Percentiles rank a stretch among this genome's conserved stretches.
Evolutionary conservation across 345 rosid genomes (phyloP).

Genomic region (Raphanus raphanistrum): DNA sequence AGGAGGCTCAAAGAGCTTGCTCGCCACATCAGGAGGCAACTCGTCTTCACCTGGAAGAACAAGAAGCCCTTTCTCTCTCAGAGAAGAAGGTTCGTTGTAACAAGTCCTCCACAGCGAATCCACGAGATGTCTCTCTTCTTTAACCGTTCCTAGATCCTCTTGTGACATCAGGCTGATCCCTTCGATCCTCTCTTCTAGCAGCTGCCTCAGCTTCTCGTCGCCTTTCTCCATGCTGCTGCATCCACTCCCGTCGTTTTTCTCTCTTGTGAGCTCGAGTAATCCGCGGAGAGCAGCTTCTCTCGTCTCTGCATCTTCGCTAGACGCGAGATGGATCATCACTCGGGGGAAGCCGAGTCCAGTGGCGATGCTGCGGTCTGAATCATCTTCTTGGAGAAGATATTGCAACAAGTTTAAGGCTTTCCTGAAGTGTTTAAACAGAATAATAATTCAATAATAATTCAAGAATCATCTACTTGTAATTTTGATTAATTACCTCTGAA

Average conservation of each 20-base stretch:
- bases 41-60: slow-evolving; percentile 81
- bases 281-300: slow-evolving; percentile 88
- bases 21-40: slow-evolving; percentile 74
- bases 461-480: too few relatives aligned
- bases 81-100: slow-evolving; percentile 74
- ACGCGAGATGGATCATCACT: slow-evolving; percentile 81
- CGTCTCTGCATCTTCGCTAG: slow-evolving; percentile 66
- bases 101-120: slow-evolving; percentile 74
- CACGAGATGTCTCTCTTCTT: slow-evolving; percentile 83
- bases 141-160: slow-evolving; percentile 76
- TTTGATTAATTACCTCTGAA: slow-evolving; percentile 72
- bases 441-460: not conserved
- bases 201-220: slow-evolving; percentile 59
- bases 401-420: slow-evolving; percentile 91
- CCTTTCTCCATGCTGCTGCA: slow-evolving; percentile 46
- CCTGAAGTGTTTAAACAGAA: slow-evolving; percentile 46
- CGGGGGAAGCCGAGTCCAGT: slow-evolving; percentile 79
- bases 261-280: slow-evolving; percentile 65
- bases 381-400: slow-evolving; percentile 74
- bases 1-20: slow-evolving; percentile 84
- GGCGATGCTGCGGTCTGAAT: slow-evolving; percentile 60
- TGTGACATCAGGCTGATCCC: slow-evolving; percentile 67
- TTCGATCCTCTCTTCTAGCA: slow-evolving; percentile 69
- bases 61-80: slow-evolving; percentile 74
- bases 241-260: slow-evolving; percentile 41